Conservation (phyloP, 2,329 filamentous ascomycete genomes). For the Bipolaris sorokiniana region DNA sequence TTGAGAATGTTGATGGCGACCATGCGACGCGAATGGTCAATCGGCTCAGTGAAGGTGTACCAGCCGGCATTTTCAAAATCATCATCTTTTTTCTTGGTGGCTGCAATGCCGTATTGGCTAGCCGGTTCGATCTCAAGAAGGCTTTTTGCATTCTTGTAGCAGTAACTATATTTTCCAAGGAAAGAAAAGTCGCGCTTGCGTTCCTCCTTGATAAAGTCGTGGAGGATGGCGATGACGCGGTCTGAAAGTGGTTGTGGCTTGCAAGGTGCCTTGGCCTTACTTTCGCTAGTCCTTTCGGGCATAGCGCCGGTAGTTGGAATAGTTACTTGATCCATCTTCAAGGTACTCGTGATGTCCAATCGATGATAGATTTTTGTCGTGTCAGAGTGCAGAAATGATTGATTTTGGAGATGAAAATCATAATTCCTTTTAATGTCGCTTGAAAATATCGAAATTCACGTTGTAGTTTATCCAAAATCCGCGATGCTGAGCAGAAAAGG, state of each 20-base stretch:
- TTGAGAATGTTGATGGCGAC: constrained; percentile 3
- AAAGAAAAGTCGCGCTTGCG: constrained; percentile 22
- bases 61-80: not conserved
- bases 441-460: too few species aligned
- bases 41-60: constrained; percentile 16
- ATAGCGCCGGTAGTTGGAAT: not conserved
- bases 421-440: too few species aligned
- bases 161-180: constrained; percentile 18
- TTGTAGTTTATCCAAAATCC: too few species aligned
- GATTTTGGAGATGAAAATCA: too few species aligned
- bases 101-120: not conserved
- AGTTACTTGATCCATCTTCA: too few species aligned
- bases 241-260: not conserved
- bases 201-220: constrained; percentile 20
- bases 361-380: too few species aligned
- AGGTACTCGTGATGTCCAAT: too few species aligned
- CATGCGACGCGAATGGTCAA: not conserved
- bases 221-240: constrained; percentile 9
- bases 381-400: too few species aligned
- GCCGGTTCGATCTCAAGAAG: constrained; percentile 16
- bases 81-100: not conserved
- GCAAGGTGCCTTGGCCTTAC: not conserved
- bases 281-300: not conserved
- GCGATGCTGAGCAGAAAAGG: too few species aligned
- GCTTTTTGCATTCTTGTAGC: constrained; percentile 10